These are phyloP conservation scores for Colletotrichum falcatum DNA, from an alignment of 2,329 filamentous ascomycete species.

Conservation along the genomic window DNA sequence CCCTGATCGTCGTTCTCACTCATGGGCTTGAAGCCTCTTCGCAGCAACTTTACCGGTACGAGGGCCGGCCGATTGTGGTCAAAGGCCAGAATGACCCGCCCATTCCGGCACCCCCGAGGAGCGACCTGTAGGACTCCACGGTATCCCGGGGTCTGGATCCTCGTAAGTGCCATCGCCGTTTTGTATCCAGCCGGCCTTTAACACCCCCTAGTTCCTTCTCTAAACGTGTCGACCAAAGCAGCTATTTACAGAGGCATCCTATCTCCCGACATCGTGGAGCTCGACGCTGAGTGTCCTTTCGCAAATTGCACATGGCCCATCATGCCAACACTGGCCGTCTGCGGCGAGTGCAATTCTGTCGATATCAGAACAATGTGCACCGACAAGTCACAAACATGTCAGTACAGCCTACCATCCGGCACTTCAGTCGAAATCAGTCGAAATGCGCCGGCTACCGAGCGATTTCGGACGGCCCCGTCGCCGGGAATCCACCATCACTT, in stretches of 20 bases:
- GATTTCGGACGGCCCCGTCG: constrained; percentile 48
- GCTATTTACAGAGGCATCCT: constrained; percentile 54
- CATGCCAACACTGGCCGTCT: constrained; percentile 52
- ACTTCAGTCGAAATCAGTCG: constrained; percentile 46
- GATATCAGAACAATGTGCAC: constrained; percentile 42
- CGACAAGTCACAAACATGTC: constrained; percentile 45
- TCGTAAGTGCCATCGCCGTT: constrained; percentile 16
- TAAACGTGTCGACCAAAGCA: constrained; percentile 52
- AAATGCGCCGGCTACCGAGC: constrained; percentile 43
- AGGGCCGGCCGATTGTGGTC: constrained; percentile 45
- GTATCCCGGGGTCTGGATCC: constrained; percentile 42
- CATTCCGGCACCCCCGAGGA: constrained; percentile 48
- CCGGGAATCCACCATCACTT: constrained; percentile 34
- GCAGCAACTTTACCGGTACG: constrained; percentile 53
- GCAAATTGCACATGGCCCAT: constrained; percentile 53
- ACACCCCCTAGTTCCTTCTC: constrained; percentile 41
- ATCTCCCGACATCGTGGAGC: constrained; percentile 45
- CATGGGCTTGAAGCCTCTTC: constrained; percentile 56
- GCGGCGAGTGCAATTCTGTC: constrained; percentile 48
- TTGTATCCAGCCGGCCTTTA: background rate
- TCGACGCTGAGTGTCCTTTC: constrained; percentile 47
- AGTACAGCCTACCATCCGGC: constrained; percentile 47
- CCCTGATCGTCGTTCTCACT: constrained; percentile 50
- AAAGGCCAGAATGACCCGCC: constrained; percentile 40
- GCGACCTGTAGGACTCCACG: constrained; percentile 52